Evolutionary conservation across 208 protist species (phyloP).

Genomic region (Acanthamoeba lenticulata): DNA sequence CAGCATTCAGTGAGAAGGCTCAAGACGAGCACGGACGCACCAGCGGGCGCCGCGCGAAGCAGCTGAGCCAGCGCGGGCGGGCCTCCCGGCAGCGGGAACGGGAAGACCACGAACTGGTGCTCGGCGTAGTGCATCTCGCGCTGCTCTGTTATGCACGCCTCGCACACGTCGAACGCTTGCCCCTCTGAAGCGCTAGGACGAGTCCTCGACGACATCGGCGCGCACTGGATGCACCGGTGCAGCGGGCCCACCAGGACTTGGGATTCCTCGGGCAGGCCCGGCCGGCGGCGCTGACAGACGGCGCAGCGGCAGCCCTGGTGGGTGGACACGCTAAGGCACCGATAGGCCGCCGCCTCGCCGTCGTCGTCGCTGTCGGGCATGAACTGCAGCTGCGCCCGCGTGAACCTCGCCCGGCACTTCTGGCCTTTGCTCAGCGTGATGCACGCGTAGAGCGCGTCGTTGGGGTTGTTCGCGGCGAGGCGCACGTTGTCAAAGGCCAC

Average conservation of each 20-base stretch:
- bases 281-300: not conserved
- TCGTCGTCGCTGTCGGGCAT: not conserved
- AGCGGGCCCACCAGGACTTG: not conserved
- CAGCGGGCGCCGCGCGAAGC: not conserved
- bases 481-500: not conserved
- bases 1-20: not conserved
- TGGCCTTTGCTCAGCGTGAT: not conserved
- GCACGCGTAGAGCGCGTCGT: not conserved
- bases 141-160: not conserved
- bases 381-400: not conserved
- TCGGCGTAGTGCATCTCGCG: not conserved
- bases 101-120: not conserved
- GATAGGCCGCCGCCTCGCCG: too few species aligned
- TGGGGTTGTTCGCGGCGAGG: not conserved
- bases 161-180: not conserved
- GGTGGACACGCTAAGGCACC: not conserved
- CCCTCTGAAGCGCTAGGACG: too few species aligned
- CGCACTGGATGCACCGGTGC: not conserved
- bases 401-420: not conserved
- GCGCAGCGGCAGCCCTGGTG: not conserved
- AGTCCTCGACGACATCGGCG: too few species aligned
- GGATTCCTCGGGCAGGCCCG: not conserved
- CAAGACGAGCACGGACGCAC: not conserved
- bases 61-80: not conserved
- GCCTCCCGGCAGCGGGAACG: not conserved